Evolutionary conservation across 345 rosid genomes (phyloP).

Genomic region (Litchi chinensis): DNA sequence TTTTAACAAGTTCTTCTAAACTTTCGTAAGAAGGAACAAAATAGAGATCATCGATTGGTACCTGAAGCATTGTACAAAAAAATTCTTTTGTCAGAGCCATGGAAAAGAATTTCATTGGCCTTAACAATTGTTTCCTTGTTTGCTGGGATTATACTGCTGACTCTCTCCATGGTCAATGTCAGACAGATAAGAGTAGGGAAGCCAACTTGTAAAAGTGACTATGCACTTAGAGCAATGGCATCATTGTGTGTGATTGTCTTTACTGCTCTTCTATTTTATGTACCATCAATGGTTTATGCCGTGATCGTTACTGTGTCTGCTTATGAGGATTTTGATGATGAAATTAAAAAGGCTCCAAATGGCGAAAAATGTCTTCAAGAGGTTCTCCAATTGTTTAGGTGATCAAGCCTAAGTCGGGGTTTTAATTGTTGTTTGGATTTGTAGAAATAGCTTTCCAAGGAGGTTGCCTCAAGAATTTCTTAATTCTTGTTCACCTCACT

Average conservation of each 20-base stretch:
- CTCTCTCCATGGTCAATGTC: conserved; percentile 32
- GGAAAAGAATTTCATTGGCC: conserved; percentile 5
- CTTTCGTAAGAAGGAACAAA: not conserved
- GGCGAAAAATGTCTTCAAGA: no score
- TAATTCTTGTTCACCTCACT: no score
- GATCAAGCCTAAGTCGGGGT: not conserved
- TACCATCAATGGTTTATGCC: conserved; percentile 22
- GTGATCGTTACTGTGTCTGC: not conserved
- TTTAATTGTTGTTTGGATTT: no score
- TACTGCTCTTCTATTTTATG: conserved; percentile 19
- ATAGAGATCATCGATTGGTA: no score
- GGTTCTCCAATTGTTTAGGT: not conserved
- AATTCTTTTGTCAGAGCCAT: conserved; percentile 25
- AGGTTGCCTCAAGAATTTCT: no score
- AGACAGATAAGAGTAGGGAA: conserved; percentile 37
- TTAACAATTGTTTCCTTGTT: conserved; percentile 1
- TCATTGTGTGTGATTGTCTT: conserved; percentile 27
- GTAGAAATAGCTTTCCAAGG: no score
- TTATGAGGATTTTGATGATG: no score
- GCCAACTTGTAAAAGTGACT: conserved; percentile 22
- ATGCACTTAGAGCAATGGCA: conserved; percentile 17
- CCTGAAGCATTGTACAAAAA: not conserved
- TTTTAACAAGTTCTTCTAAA: not conserved
- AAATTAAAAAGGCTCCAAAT: no score
- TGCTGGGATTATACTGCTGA: conserved; percentile 7